Evolutionary conservation across 176 grass and related monocot genomes (phyloP), one percentile per base, ranked within the genome.

Genomic region (Oryza australiensis): DNA sequence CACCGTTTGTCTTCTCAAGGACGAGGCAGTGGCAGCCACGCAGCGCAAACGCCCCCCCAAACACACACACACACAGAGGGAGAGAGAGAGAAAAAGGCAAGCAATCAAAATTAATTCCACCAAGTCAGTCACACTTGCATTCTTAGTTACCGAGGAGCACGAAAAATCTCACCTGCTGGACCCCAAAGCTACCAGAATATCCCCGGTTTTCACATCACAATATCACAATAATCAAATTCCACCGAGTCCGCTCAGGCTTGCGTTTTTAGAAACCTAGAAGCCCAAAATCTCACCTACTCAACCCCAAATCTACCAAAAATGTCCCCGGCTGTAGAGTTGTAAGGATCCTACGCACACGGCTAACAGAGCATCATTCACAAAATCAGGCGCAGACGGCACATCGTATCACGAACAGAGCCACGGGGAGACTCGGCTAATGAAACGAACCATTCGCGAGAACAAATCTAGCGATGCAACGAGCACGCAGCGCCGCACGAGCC

Each of bases 301-400:
- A 30, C 42, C 59, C 43, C 81, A 66, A 83, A 88, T 73, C 68
- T 73, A 60, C 68, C 32, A 10, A 64, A 13, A 13, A 38, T 42
- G 77, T 59, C 68, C 35, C 26, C 74, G 14, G 14, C 62, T 18
- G 22, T 5, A 42, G 53, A 70, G 24, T 51, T 27, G 18, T n/a
- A 11, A 27, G n/a, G 12, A 41, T 86, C 68, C 68, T 57, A 86
- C 29, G 24, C 26, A 22, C 57, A 73, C 30, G 75, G 22, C 20
- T 33, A 79, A 73, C 12, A 78, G 74, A 66, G 73, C 57, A 45
- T 10, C 26, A 68, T 60, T 59, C 74, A 43, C 57, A 83, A 45
- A 45, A 41, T 35, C 67, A 40, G 43, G 62, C 16, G 51, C 40
- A 74, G 13, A 80, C 70, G 15, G 22, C 4, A 83, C 30, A 5